Evolutionary conservation across 352 stramenopile species (phyloP), one percentile per base, ranked within the genome.

Genomic region (Pythium utonaiense): DNA sequence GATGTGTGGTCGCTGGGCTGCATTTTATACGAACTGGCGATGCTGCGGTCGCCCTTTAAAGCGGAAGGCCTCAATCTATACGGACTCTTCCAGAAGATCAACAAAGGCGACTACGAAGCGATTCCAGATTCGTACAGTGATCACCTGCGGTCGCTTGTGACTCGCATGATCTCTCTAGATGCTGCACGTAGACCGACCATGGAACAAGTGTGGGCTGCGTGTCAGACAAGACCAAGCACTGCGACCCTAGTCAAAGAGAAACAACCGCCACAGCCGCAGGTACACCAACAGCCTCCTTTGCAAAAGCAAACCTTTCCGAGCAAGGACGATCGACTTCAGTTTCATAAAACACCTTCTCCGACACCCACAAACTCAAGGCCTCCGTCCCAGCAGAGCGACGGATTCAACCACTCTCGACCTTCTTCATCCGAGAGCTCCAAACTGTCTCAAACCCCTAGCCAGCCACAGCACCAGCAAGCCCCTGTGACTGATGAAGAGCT

Each of bases 1-100:
- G 95, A 98, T 66, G 87, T 98, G 3, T 98, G 95, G 95, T 94
- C 76, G 30, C 78, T 98, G 34, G 95, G 95, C 3, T 98, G 95
- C 62, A 91, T 98, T 49, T 76, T 98, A 27, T 98, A 98, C 69
- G 95, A 98, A 68, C 75, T 98, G 4, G 90, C 91, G 6, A 96
- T 96, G 87, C 80, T 98, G 13, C 80, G 85, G 3, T 97, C 91
- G 19, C 95, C 95, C 13, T 98, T 98, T 67, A 98, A 97, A 59
- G 81, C 79, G 6, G 89, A 97, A 59, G 91, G 88, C 0, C 72
- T 98, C 21, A 96, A 96, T 47, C 74, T 98, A 3, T 91, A 93
- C 30, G 82, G 83, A 0, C 73, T 98, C 14, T 98, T 98, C 58
- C 67, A 97, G 61, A 98, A 98, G 64, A 92, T 93, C 61, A 92